A percentile compares a stretch with the other conserved stretches of the same genome.
These are phyloP conservation scores for Taxawa tesnikishii DNA, from an alignment of 2,329 filamentous ascomycete species.

Conservation along the genomic window DNA sequence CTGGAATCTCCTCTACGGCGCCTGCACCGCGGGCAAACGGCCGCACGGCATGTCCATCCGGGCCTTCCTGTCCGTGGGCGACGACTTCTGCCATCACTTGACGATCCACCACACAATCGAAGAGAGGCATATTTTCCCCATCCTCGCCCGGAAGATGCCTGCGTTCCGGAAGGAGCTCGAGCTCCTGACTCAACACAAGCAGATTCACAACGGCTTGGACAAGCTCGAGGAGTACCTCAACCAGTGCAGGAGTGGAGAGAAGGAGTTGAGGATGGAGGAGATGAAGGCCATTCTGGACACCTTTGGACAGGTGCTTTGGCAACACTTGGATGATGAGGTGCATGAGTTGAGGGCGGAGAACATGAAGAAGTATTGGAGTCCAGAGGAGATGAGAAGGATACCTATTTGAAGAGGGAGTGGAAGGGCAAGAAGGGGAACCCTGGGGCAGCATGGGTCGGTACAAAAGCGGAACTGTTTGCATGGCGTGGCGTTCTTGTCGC, in stretches of 20 bases:
- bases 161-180: constrained; percentile 57
- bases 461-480: background rate
- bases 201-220: constrained; percentile 55
- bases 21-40: constrained; percentile 47
- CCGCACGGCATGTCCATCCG: constrained; percentile 53
- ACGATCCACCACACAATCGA: constrained; percentile 72
- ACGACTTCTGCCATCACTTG: constrained; percentile 61
- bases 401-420: constrained; percentile 43
- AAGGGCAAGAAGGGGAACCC: background rate
- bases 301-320: constrained; percentile 70
- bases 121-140: constrained; percentile 68
- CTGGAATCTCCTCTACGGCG: constrained; percentile 60
- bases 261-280: constrained; percentile 41
- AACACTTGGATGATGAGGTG: constrained; percentile 77
- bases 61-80: constrained; percentile 54
- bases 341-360: constrained; percentile 67
- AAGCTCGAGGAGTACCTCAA: constrained; percentile 19
- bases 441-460: background rate
- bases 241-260: constrained; percentile 43
- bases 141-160: constrained; percentile 65
- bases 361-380: constrained; percentile 72
- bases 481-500: background rate
- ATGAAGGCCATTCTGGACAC: constrained; percentile 61
- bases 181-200: constrained; percentile 60
- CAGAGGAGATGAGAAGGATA: constrained; percentile 60